Base-by-base conservation (phyloP, 2,329 filamentous ascomycete genomes). In the Bipolaris sorokiniana region DNA sequence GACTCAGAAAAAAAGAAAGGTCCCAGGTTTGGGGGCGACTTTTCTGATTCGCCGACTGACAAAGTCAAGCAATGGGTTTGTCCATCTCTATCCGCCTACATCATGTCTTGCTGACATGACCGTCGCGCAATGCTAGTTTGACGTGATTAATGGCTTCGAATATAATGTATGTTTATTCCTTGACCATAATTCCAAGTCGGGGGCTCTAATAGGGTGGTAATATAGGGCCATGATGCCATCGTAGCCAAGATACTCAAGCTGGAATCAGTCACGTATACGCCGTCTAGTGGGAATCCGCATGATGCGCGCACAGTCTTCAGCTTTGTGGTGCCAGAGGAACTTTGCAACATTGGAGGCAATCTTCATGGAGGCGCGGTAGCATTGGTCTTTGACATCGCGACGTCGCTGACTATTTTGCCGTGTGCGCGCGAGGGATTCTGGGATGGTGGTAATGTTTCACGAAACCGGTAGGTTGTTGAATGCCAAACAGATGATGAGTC, bases 281-380 rank as follows among this genome's bases (percentile, higher is more conserved):
- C 74, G 6, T 71, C 71, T 9, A 52, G 58, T 15, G 42, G 42
- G 13, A 56, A 75, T 48, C 71, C 72, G 5, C 65, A 76, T 48
- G 48, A 73, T 13, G 71, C 77, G 9, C 76, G 73, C 0, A 75
- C 73, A 2, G 75, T 77, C 4, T 83, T 80, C 65, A 76, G 74
- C 20, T 76, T 85, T 58, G 71, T 64, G 3, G 79, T 84, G 15
- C 75, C 79, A 9, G 64, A 67, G 10, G 68, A 71, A 45, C 79
- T 84, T 50, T 77, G 78, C 58, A 85, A 66, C 11, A 37, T 52
- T 42, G 74, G 76, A 31, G 77, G 77, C 1, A 81, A 80, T 31
- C 76, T 86, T 60, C 83, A 86, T 64, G 83, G 83, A 18, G 83
- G 83, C 6, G 82, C 82, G 2, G 82, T 82, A 2, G 80, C 81